phyloP scores from a whole-genome alignment of 2,329 filamentous ascomycete species.

The Fusarium sp. region DNA sequence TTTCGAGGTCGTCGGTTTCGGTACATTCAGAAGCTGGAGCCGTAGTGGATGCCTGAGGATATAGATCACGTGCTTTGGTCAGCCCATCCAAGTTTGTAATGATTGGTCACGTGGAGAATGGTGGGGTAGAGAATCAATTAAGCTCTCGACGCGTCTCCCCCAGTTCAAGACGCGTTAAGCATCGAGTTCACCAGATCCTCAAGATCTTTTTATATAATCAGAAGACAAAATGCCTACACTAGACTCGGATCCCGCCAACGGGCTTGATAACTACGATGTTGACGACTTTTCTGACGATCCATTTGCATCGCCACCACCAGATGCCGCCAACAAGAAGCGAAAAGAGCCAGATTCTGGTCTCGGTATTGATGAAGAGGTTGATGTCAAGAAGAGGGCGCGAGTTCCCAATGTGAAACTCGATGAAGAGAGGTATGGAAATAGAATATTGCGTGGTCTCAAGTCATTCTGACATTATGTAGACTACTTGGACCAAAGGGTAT shows the following conservation, averaged over 20 bases:
- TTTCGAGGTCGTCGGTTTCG: constrained; percentile 40
- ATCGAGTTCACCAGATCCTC: neutral
- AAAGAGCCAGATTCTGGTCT: constrained; percentile 64
- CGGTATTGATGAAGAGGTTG: constrained; percentile 88
- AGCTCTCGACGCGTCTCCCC: constrained; percentile 39
- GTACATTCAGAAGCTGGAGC: constrained; percentile 39
- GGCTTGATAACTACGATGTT: constrained; percentile 81
- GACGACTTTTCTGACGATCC: constrained; percentile 61
- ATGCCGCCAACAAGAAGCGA: constrained; percentile 57
- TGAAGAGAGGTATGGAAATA: constrained; percentile 68
- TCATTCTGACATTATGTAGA: constrained; percentile 52
- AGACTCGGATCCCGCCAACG: constrained; percentile 46
- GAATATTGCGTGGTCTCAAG: neutral
- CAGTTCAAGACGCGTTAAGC: constrained; percentile 21
- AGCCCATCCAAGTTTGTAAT: constrained; percentile 17
- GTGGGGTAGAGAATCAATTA: constrained; percentile 35
- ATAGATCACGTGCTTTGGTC: constrained; percentile 44
- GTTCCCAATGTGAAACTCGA: constrained; percentile 85
- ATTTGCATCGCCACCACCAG: constrained; percentile 58
- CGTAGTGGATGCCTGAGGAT: constrained; percentile 45
- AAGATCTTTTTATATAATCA: neutral
- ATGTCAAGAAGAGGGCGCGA: constrained; percentile 78
- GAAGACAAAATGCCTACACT: constrained; percentile 29
- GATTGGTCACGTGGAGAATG: constrained; percentile 26
- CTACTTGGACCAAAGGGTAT: constrained; percentile 87